Conservation (phyloP, 2,329 filamentous ascomycete genomes). For the Tothia fuscella region DNA sequence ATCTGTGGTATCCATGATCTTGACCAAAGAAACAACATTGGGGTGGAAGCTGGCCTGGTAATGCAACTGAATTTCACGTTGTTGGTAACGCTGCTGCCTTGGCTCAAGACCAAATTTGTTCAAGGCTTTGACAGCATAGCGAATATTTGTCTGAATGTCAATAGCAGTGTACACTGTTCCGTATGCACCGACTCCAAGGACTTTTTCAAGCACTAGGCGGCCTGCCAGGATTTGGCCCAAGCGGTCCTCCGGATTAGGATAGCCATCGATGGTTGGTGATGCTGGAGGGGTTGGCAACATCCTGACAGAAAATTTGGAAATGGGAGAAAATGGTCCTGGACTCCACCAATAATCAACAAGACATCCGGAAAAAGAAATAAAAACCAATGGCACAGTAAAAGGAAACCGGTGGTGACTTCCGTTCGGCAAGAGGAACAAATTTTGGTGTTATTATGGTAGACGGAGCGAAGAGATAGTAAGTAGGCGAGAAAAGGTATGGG, state of each 20-base stretch:
- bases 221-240: conserved; percentile 74
- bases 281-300: conserved; percentile 41
- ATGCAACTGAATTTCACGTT: conserved; percentile 85
- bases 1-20: conserved; percentile 83
- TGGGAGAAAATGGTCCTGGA: conserved; percentile 7
- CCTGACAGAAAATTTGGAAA: conserved; percentile 15
- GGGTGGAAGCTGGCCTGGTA: conserved; percentile 78
- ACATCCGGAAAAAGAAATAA: conserved; percentile 8
- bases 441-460: background rate
- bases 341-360: conserved; percentile 9
- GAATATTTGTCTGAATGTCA: conserved; percentile 67
- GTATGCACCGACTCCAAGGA: conserved; percentile 89
- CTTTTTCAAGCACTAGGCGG: conserved; percentile 68
- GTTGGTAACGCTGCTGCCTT: conserved; percentile 80
- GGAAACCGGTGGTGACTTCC: background rate
- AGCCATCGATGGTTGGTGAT: conserved; percentile 33
- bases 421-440: conserved; percentile 1
- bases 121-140: conserved; percentile 92
- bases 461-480: background rate
- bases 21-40: conserved; percentile 86
- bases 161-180: conserved; percentile 88
- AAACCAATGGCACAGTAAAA: background rate
- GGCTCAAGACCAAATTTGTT: conserved; percentile 87
- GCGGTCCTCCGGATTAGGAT: conserved; percentile 60
- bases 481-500: conserved; percentile 1